Conservation (phyloP, 345 rosid species). For the thale cress (Arabidopsis thaliana) region DNA sequence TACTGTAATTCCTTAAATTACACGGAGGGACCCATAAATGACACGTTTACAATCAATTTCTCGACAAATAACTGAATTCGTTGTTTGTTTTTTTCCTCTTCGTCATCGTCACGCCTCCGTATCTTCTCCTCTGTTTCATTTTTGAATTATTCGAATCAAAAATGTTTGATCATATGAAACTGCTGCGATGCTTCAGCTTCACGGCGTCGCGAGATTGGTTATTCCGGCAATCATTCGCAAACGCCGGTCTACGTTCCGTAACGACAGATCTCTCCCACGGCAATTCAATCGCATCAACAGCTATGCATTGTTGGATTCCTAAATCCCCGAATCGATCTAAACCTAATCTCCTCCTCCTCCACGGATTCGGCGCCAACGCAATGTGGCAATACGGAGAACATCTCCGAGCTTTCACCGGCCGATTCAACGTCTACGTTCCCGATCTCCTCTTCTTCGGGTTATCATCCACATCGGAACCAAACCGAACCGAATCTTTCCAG, state of each 20-base stretch:
- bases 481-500: constrained; percentile 67
- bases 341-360: constrained; percentile 70
- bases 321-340: constrained; percentile 40
- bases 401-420: constrained; percentile 57
- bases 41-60: constrained; percentile 14
- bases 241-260: constrained; percentile 61
- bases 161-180: constrained; percentile 37
- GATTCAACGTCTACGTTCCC: constrained; percentile 76
- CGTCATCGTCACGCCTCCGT: constrained; percentile 4
- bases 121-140: constrained; percentile 21
- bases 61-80: constrained; percentile 17
- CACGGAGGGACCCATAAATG: background rate
- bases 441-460: constrained; percentile 75
- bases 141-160: background rate
- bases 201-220: constrained; percentile 68
- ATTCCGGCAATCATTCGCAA: constrained; percentile 58
- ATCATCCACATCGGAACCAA: constrained; percentile 55
- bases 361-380: constrained; percentile 81
- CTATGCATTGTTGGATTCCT: constrained; percentile 82
- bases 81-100: background rate
- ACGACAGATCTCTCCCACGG: constrained; percentile 61
- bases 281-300: constrained; percentile 44
- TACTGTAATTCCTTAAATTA: constrained; percentile 3
- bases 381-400: constrained; percentile 79
- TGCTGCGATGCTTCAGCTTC: constrained; percentile 64